A percentile compares a stretch with the other conserved stretches of the same genome.
Evolutionary conservation across 2,329 filamentous ascomycete species (phyloP).

Genomic region (Exophiala sideris): DNA sequence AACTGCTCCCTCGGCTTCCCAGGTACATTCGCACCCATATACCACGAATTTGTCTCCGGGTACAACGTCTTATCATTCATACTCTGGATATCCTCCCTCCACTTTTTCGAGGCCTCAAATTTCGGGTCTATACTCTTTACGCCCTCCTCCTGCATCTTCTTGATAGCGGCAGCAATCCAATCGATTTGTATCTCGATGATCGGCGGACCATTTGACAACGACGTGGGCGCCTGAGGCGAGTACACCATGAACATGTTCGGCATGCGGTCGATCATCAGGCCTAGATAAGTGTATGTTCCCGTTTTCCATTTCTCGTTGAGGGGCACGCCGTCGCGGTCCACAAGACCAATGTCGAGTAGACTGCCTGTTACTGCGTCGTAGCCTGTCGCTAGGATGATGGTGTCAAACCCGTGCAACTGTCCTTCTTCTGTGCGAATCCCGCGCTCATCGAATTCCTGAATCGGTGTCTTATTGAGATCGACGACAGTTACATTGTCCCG

Average conservation of each 20-base stretch:
- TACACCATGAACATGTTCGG: not conserved
- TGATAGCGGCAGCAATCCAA: not conserved
- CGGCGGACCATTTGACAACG: slow-evolving; percentile 53
- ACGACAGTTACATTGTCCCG: slow-evolving; percentile 43
- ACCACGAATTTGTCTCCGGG: slow-evolving; percentile 53
- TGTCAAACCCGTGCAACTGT: slow-evolving; percentile 37
- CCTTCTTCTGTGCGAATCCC: slow-evolving; percentile 43
- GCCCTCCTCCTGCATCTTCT: not conserved
- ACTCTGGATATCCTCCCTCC: slow-evolving; percentile 37
- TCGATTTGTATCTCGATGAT: slow-evolving; percentile 51
- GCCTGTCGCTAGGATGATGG: slow-evolving; percentile 36
- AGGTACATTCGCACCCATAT: slow-evolving; percentile 54
- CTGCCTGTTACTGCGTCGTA: slow-evolving; percentile 42
- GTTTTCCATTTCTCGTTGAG: not conserved
- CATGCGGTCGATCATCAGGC: not conserved
- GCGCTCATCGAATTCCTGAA: slow-evolving; percentile 3
- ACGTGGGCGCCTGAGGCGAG: slow-evolving; percentile 2
- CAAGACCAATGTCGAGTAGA: not conserved
- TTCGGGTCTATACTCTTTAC: slow-evolving; percentile 3
- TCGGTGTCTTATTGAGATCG: too few relatives aligned
- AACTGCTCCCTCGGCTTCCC: slow-evolving; percentile 52
- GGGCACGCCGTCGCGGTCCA: not conserved
- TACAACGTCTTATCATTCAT: slow-evolving; percentile 39
- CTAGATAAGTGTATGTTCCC: not conserved
- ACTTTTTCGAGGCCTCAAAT: not conserved